A percentile compares a stretch with the other conserved stretches of the same genome.
Conservation (phyloP, 2,329 filamentous ascomycete genomes). For the Paracoccidioides brasiliensis region DNA sequence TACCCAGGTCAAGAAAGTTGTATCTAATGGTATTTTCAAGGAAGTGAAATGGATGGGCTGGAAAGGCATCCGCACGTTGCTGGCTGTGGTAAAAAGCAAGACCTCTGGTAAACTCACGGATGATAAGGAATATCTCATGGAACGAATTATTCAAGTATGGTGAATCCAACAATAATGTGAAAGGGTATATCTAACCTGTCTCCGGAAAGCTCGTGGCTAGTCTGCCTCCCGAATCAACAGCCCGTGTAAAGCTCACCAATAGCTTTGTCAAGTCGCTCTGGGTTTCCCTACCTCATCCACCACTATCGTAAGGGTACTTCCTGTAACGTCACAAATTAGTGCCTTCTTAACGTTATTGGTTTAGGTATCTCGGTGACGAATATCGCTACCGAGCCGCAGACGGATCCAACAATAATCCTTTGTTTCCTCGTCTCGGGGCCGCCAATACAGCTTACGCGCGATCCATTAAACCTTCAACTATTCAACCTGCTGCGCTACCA, state of each 20-base stretch:
- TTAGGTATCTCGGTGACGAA: slow-evolving; percentile 21
- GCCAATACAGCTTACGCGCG: slow-evolving; percentile 19
- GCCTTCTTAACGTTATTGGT: slow-evolving; percentile 16
- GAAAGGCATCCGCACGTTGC: slow-evolving; percentile 50
- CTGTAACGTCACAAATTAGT: slow-evolving; percentile 14
- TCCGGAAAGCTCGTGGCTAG: slow-evolving; percentile 45
- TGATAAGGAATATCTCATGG: slow-evolving; percentile 68
- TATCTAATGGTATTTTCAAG: slow-evolving; percentile 39
- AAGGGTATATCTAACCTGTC: background rate
- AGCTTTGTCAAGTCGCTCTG: slow-evolving; percentile 56
- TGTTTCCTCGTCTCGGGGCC: slow-evolving; percentile 15
- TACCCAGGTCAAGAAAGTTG: slow-evolving; percentile 40
- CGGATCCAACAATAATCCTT: slow-evolving; percentile 16
- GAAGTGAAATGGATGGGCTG: slow-evolving; percentile 47
- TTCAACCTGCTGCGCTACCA: slow-evolving; percentile 13
- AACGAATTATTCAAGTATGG: slow-evolving; percentile 49
- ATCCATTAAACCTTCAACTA: slow-evolving; percentile 10
- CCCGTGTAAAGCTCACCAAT: slow-evolving; percentile 51
- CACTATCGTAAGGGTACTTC: slow-evolving; percentile 43
- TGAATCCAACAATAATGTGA: background rate
- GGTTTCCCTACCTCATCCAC: slow-evolving; percentile 59
- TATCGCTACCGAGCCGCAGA: slow-evolving; percentile 22
- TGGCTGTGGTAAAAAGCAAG: slow-evolving; percentile 48
- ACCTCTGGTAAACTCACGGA: slow-evolving; percentile 52
- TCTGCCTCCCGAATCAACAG: slow-evolving; percentile 49